phyloP scores from a whole-genome alignment of 495 filamentous ascomycete species.

The Chaetomium cochliodes region DNA sequence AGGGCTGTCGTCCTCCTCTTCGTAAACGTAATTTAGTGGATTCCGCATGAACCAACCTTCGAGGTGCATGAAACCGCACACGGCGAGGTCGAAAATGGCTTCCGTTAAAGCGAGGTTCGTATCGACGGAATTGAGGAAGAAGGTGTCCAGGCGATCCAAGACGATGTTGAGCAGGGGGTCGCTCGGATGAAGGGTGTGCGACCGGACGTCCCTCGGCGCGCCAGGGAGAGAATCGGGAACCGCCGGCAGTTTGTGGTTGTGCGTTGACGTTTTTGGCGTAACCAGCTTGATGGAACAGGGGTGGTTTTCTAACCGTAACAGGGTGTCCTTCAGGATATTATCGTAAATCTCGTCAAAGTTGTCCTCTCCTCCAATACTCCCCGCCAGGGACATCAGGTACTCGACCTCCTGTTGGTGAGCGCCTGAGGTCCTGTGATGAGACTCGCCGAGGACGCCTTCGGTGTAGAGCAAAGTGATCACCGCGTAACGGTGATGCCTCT shows the following conservation, averaged over 20 bases:
- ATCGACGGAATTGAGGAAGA: constrained; percentile 86
- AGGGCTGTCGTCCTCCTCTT: constrained; percentile 43
- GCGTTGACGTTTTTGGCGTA: constrained; percentile 51
- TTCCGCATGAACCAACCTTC: constrained; percentile 88
- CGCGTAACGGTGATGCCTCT: constrained; percentile 83
- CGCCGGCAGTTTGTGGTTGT: constrained; percentile 50
- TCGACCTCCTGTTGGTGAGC: constrained; percentile 78
- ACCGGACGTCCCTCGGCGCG: constrained; percentile 54
- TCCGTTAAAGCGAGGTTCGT: constrained; percentile 85
- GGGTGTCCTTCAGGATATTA: constrained; percentile 75
- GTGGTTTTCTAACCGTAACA: constrained; percentile 75
- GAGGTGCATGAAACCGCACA: constrained; percentile 76
- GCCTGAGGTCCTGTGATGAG: constrained; percentile 65
- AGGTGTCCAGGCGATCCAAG: constrained; percentile 66
- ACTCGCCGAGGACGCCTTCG: constrained; percentile 51
- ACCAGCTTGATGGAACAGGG: constrained; percentile 64
- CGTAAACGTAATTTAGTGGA: constrained; percentile 58
- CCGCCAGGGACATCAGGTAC: constrained; percentile 68
- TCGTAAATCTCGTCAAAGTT: constrained; percentile 78
- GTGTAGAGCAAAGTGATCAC: constrained; percentile 70
- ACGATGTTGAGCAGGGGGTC: constrained; percentile 75
- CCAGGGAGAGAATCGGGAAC: constrained; percentile 53
- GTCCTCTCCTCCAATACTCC: constrained; percentile 66
- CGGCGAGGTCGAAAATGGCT: constrained; percentile 74
- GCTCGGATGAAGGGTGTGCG: constrained; percentile 62